Evolutionary conservation across 2,329 filamentous ascomycete species (phyloP), one percentile per base, ranked within the genome.

Genomic region (Phialemonium atrogriseum): DNA sequence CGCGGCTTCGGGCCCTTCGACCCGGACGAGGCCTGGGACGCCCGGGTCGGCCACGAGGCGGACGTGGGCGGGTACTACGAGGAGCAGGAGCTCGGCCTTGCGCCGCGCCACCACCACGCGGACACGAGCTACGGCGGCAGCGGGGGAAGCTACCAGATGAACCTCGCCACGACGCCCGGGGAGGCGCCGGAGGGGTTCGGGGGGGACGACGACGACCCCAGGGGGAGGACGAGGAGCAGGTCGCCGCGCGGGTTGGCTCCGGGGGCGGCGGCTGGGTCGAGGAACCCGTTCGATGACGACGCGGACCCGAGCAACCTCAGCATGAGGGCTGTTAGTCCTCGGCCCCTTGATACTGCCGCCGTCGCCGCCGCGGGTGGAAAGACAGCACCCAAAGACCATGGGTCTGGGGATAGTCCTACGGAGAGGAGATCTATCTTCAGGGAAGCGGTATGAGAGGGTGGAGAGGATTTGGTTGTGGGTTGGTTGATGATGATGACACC

Each of bases 1-100:
- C 73, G 75, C 17, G 75, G 75, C 14, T 79, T 82, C 52, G 76
- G 78, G 2, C 66, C 77, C 4, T 68, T 86, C 27, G 85, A 91
- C 48, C 83, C 83, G 2, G 85, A 93, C 51, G 84, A 88, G 49
- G 84, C 84, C 2, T 94, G 86, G 86, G 84, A 91, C 59, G 60
- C 83, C 41, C 68, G 83, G 37, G 84, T 93, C 5, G 83, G 82
- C 36, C 68, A 77, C 45, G 84, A 88, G 54, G 74, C 79, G 12
- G 77, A 81, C 49, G 60, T 58, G 10, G 64, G 64, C 14, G 70
- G 70, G 29, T 84, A 84, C 55, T 80, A 84, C 49, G 84, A 89
- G 52, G 82, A 85, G 58, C 76, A 83, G 49, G 83, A 87, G 55
- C 61, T 86, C 5, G 80, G 79, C 0, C 46, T 64, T 30, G 52